Conservation (phyloP, 352 stramenopile species). For the Thalassiosira livingstoniorum region DNA sequence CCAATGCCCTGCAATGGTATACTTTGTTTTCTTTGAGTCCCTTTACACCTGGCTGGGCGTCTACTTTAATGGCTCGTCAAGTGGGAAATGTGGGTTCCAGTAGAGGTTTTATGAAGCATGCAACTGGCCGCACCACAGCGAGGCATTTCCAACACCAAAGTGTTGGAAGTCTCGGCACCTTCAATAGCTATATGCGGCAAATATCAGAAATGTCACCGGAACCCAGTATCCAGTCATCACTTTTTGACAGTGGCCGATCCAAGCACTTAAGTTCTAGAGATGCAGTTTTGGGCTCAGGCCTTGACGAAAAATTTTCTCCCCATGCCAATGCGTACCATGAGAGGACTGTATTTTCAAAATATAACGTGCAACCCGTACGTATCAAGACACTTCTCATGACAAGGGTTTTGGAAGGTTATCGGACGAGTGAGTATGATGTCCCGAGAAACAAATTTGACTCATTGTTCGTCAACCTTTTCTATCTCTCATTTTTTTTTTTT, state of each 20-base stretch:
- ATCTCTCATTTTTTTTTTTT: no score
- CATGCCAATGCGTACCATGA: slow-evolving; percentile 32
- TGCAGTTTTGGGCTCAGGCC: neutral
- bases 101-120: no score
- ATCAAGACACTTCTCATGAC: slow-evolving; percentile 82
- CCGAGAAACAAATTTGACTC: no score
- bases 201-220: slow-evolving; percentile 25
- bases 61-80: slow-evolving; percentile 21
- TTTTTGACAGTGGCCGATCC: slow-evolving; percentile 12
- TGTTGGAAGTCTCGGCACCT: slow-evolving; percentile 6
- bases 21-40: slow-evolving; percentile 78
- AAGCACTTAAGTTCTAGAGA: slow-evolving; percentile 4
- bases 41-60: slow-evolving; percentile 48
- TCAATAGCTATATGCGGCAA: slow-evolving; percentile 12
- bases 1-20: slow-evolving; percentile 83
- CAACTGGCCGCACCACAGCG: no score
- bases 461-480: no score
- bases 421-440: no score
- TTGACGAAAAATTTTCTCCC: slow-evolving; percentile 20
- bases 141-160: slow-evolving; percentile 5
- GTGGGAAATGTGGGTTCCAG: slow-evolving; percentile 12
- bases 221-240: neutral
- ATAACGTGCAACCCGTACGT: slow-evolving; percentile 70
- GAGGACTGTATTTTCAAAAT: slow-evolving; percentile 55
- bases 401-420: slow-evolving; percentile 81